Evolutionary conservation across 192 early-diverging fungal species (phyloP), one percentile per base, ranked within the genome.

Genomic region (Linnemannia zychae): DNA sequence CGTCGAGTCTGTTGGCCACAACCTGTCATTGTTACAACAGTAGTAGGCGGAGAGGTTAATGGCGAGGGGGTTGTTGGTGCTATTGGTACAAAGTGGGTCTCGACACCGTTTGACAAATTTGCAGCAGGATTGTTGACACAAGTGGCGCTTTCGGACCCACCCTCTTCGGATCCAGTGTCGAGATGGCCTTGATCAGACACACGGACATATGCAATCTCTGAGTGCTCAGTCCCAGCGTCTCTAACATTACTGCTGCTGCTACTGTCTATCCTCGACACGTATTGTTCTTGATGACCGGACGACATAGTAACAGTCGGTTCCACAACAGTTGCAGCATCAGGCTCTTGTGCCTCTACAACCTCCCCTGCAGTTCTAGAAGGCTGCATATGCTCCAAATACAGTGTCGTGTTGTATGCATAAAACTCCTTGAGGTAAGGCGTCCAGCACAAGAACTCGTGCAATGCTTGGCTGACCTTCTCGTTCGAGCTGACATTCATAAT

Each of bases 371-470:
- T 24, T 37, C 1, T 34, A 7, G 46, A 20, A 9, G 65, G 15
- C 28, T 76, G 67, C 77, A 85, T 79, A 33, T 85, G 83, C 15
- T 85, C 83, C n/a, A 85, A 46, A 67, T 85, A 85, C 3, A 85
- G 68, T 0, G 83, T 85, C 34, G 83, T 85, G 20, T 85, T 85
- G 38, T 72, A 79, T 3, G 83, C 83, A 37, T 76, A 76, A 60
- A 85, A 76, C 63, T 85, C 83, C 53, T 75, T 79, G n/a, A 85
- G 46, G 24, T 79, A 79, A 0, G 83, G 83, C 7, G 77, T 85
- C 83, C 83, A 85, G 63, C 77, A 85, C 4, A 85, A 53, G 67
- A 67, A 85, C n/a, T 85, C 83, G 31, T 85, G 83, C 4, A 85
- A 46, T 24, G 83, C 83, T 63, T 68, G 77, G 12, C 83, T 85